Conservation (phyloP, 2,329 filamentous ascomycete species). For the Incumbomyces lentus region DNA sequence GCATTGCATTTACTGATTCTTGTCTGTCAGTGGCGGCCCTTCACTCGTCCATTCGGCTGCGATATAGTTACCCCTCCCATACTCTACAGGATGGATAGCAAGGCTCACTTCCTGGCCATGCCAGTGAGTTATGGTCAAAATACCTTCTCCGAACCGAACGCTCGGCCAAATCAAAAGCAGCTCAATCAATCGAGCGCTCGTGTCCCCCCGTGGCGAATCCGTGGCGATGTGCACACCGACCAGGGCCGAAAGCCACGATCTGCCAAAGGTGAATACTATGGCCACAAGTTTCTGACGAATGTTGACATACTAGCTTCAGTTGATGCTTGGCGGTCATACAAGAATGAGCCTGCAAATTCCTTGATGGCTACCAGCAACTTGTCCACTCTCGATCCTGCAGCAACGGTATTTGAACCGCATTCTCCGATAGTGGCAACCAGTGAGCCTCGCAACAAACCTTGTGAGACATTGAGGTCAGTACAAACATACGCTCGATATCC, state of each 20-base stretch:
- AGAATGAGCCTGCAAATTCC: constrained; percentile 11
- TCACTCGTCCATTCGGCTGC: too few species aligned
- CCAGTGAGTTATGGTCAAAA: too few species aligned
- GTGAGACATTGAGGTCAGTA: constrained; percentile 19
- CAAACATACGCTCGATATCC: constrained; percentile 18
- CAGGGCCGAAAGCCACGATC: too few species aligned
- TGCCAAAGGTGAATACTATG: constrained; percentile 17
- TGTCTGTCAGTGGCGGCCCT: constrained; percentile 20
- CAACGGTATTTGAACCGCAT: neutral
- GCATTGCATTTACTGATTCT: constrained; percentile 25
- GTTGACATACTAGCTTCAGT: constrained; percentile 19
- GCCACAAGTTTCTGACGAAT: neutral
- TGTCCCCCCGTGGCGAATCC: too few species aligned
- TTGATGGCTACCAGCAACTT: constrained; percentile 8
- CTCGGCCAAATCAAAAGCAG: too few species aligned
- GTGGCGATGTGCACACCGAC: too few species aligned
- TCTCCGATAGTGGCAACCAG: neutral
- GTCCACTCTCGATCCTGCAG: neutral
- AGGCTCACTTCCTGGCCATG: too few species aligned
- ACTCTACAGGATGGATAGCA: too few species aligned
- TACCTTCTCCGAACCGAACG: too few species aligned
- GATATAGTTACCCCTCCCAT: neutral
- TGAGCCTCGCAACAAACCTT: constrained; percentile 5
- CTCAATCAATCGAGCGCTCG: too few species aligned
- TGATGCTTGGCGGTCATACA: constrained; percentile 20